These are phyloP conservation scores for Xanthoconium stramineum DNA, from an alignment of 768 basidiomycete species.

Conservation along the genomic window DNA sequence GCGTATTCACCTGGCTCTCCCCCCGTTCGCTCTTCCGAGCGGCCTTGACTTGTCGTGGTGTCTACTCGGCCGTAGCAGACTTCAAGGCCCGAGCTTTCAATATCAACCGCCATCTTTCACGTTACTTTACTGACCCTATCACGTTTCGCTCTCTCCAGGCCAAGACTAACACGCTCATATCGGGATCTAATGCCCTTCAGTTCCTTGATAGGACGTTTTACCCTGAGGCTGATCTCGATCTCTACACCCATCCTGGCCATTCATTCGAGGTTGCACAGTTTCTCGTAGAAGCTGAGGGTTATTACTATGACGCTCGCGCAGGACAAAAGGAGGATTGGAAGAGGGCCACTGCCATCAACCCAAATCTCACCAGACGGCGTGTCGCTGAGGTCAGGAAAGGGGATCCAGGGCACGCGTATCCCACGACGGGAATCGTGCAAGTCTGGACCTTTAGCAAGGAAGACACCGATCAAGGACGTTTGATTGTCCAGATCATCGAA, in stretches of 20 bases:
- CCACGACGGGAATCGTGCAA: not conserved
- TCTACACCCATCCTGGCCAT: slow-evolving; percentile 40
- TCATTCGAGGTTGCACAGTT: slow-evolving; percentile 34
- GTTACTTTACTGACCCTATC: slow-evolving; percentile 36
- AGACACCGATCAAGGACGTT: not conserved
- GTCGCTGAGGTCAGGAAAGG: not conserved
- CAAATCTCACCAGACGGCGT: slow-evolving; percentile 20
- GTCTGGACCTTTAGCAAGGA: slow-evolving; percentile 28
- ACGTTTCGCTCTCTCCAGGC: slow-evolving; percentile 44
- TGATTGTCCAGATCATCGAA: slow-evolving; percentile 42
- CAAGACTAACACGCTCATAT: slow-evolving; percentile 44
- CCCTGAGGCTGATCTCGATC: slow-evolving; percentile 47
- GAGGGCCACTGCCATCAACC: not conserved
- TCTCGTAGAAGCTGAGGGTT: slow-evolving; percentile 19
- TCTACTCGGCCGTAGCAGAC: slow-evolving; percentile 10
- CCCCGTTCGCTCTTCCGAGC: slow-evolving; percentile 25
- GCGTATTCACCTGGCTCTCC: slow-evolving; percentile 18
- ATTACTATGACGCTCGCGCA: slow-evolving; percentile 10
- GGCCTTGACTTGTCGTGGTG: slow-evolving; percentile 20
- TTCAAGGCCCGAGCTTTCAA: slow-evolving; percentile 33
- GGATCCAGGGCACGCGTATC: not conserved
- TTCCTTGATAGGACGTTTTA: slow-evolving; percentile 47
- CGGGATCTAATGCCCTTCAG: slow-evolving; percentile 53
- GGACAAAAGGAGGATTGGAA: slow-evolving; percentile 9
- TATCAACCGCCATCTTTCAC: slow-evolving; percentile 34